Conservation (phyloP, 2,329 filamentous ascomycete genomes). For the Daldinia sp. region DNA sequence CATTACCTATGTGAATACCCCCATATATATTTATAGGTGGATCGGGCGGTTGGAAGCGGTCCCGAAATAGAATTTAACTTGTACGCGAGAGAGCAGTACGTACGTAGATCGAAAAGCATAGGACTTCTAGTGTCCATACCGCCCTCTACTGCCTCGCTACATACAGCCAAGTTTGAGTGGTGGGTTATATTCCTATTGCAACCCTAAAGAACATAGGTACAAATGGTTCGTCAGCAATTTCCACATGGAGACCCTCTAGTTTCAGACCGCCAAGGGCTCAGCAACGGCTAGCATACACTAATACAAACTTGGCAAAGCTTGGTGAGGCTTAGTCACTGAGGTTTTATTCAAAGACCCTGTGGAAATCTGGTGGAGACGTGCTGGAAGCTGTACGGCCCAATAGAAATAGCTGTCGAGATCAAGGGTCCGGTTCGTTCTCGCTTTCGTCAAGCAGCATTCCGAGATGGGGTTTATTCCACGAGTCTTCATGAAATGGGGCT, state of each 20-base stretch:
- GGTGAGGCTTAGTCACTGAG: conserved; percentile 20
- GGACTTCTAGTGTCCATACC: not conserved
- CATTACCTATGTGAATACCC: too few species aligned
- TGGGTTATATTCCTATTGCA: not conserved
- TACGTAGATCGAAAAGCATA: not conserved
- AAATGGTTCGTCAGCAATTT: not conserved
- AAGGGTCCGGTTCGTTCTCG: conserved; percentile 2
- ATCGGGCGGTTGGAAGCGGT: too few species aligned
- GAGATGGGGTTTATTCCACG: not conserved
- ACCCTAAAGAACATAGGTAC: not conserved
- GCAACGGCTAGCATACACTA: conserved; percentile 6
- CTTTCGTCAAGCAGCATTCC: conserved; percentile 1
- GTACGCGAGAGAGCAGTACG: not conserved
- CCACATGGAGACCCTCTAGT: not conserved
- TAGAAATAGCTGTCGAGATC: not conserved
- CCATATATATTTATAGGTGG: too few species aligned
- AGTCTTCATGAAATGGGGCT: not conserved
- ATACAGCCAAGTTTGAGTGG: not conserved
- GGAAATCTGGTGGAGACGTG: too few species aligned
- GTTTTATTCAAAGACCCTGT: too few species aligned
- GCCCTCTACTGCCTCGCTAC: not conserved
- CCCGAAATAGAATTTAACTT: too few species aligned
- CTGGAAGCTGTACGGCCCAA: conserved; percentile 10
- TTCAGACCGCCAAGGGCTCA: not conserved
- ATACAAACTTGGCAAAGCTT: conserved; percentile 31